These are phyloP conservation scores for Onygenales sp. DNA, from an alignment of 2,329 filamentous ascomycete genomes.

Conservation along the genomic window DNA sequence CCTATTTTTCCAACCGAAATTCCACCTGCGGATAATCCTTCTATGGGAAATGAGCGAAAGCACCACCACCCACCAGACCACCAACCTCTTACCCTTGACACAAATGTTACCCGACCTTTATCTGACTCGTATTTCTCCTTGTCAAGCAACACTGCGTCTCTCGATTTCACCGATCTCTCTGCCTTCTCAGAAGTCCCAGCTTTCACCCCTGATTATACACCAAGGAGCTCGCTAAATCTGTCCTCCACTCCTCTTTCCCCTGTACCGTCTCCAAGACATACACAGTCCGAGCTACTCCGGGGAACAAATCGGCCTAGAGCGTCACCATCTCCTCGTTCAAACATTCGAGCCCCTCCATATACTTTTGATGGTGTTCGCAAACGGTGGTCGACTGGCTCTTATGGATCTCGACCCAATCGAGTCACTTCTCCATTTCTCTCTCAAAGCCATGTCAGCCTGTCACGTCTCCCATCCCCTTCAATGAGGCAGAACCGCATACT, in stretches of 20 bases:
- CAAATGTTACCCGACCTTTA: conserved; percentile 44
- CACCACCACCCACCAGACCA: conserved; percentile 5
- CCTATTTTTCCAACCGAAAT: neutral
- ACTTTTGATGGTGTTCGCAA: conserved; percentile 59
- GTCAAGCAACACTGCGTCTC: conserved; percentile 47
- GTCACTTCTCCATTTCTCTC: conserved; percentile 2
- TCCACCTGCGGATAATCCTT: neutral
- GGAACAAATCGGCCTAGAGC: conserved; percentile 58
- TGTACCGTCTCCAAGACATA: conserved; percentile 61
- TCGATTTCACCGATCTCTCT: conserved; percentile 57
- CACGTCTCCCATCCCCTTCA: conserved; percentile 4
- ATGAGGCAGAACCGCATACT: conserved; percentile 1
- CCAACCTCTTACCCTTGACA: conserved; percentile 10
- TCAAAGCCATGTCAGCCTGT: conserved; percentile 1
- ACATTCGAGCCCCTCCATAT: conserved; percentile 61
- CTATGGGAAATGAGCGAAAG: conserved; percentile 1
- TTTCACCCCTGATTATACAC: conserved; percentile 45
- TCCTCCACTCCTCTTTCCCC: conserved; percentile 63
- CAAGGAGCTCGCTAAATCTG: conserved; percentile 56
- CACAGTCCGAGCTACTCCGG: conserved; percentile 44
- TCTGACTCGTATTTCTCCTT: conserved; percentile 67
- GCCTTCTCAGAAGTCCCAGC: conserved; percentile 64
- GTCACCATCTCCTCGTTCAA: conserved; percentile 61
- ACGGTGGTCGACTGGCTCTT: conserved; percentile 70
- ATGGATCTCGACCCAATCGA: conserved; percentile 48